phyloP scores from a whole-genome alignment of 2,329 filamentous ascomycete genomes.

The Trichoderma breve region DNA sequence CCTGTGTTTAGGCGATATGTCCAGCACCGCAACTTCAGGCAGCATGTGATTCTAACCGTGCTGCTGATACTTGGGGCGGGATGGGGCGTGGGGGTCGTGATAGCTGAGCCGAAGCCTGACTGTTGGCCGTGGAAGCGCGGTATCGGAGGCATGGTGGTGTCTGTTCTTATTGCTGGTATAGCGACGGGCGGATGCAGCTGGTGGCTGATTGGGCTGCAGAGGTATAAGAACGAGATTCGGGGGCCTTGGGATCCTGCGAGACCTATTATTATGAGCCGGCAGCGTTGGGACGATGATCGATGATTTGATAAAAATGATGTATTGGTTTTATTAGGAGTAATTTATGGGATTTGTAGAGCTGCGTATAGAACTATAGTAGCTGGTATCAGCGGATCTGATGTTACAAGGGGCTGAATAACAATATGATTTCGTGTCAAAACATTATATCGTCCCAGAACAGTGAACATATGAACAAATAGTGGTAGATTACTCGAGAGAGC shows the following conservation, averaged over 20 bases:
- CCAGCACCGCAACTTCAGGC: constrained; percentile 74
- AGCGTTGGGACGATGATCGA: constrained; percentile 47
- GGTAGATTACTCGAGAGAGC: no score
- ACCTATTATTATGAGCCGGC: constrained; percentile 74
- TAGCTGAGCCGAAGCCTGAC: constrained; percentile 45
- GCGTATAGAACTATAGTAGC: background rate
- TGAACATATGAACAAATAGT: no score
- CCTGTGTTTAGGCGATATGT: constrained; percentile 95
- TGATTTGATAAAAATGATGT: constrained; percentile 16
- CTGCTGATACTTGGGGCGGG: constrained; percentile 76
- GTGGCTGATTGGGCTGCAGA: constrained; percentile 96
- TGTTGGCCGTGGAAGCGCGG: constrained; percentile 53
- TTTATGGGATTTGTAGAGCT: background rate
- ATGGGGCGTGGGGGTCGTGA: constrained; percentile 67
- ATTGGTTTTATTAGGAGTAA: background rate
- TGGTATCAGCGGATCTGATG: background rate
- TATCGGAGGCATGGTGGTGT: constrained; percentile 71
- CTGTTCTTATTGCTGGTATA: constrained; percentile 69
- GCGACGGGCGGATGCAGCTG: constrained; percentile 92
- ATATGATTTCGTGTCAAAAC: no score
- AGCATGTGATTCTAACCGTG: constrained; percentile 74
- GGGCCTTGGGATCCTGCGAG: constrained; percentile 96
- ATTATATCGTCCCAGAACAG: no score
- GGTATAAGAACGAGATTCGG: constrained; percentile 98
- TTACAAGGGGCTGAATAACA: no score